Evolutionary conservation across 2,329 filamentous ascomycete species (phyloP), one percentile per base, ranked within the genome.

Genomic region (Ceratocystiopsis brevicomis): DNA sequence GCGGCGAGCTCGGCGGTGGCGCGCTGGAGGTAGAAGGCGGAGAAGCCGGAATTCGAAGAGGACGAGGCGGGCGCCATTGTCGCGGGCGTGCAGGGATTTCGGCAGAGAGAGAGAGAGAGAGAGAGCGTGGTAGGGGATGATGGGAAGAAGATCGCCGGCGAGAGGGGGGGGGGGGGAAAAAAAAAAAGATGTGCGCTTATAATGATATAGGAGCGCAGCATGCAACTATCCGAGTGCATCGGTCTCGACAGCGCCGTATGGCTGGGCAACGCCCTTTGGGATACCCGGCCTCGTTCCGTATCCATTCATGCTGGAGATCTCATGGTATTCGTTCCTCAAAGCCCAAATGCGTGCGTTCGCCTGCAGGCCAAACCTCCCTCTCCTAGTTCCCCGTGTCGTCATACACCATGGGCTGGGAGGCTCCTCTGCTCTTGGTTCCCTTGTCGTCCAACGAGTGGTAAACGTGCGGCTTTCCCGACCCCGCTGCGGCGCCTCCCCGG

Each of bases 1-100:
- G 84, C 77, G 13, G 76, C 73, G 44, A 87, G 75, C 56, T 86
- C 81, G 41, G 67, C 63, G 0, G 81, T 82, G 6, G 76, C 64
- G 46, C 72, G 74, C 52, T 79, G 74, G 39, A 86, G 69, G 57
- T 85, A 85, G 56, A 74, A 78, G 11, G 73, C 63, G 10, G 68
- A 18, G 15, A 47, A 47, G 13, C 40, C 40, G n/a, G 36, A 12
- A 33, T 38, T 42, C 1, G 15, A 8, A 2, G 35, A 37, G 3
- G 25, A 30, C 5, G 25, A 11, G 6, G n/a, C n/a, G n/a, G 25
- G 25, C 25, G 35, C 35, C 35, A 37, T 37, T 12, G 35, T 37
- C n/a, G n/a, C n/a, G n/a, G n/a, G n/a, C n/a, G n/a, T n/a, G 33
- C 10, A 15, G 33, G 13, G 15, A 14, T 16, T 15, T 12, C n/a